A percentile compares a stretch with the other conserved stretches of the same genome.
phyloP scores from a whole-genome alignment of 2,329 filamentous ascomycete species.

The Clarireedia homoeocarpa region DNA sequence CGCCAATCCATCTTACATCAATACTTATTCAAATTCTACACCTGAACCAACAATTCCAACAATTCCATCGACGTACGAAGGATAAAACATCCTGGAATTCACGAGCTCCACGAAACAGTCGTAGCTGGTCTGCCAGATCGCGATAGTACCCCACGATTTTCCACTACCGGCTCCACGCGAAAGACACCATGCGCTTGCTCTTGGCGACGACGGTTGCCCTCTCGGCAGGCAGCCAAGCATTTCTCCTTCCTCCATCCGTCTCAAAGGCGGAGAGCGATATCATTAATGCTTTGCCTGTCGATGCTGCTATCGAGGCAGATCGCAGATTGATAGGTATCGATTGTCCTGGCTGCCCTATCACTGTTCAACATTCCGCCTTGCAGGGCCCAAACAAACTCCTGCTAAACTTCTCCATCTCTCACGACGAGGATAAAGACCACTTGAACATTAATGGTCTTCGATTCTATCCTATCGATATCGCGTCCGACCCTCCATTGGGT shows the following conservation, averaged over 20 bases:
- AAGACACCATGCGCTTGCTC: conserved; percentile 21
- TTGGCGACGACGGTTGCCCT: conserved; percentile 16
- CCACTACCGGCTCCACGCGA: not conserved
- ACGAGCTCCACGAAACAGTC: not conserved
- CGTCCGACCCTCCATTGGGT: conserved; percentile 31
- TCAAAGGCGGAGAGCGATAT: conserved; percentile 36
- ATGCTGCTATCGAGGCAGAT: conserved; percentile 32
- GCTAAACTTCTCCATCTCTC: conserved; percentile 47
- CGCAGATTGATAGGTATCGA: conserved; percentile 39
- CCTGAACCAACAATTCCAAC: too few relatives aligned
- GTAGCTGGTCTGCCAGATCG: not conserved
- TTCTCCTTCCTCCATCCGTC: conserved; percentile 47
- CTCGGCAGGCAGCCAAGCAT: conserved; percentile 31
- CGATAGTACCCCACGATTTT: not conserved
- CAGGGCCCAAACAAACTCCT: conserved; percentile 32
- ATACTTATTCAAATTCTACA: not conserved
- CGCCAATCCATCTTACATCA: too few relatives aligned
- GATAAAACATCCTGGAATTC: too few relatives aligned
- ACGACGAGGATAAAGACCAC: conserved; percentile 34
- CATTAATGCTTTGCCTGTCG: conserved; percentile 35
- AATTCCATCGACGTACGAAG: too few relatives aligned
- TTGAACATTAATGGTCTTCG: conserved; percentile 53
- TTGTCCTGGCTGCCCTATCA: conserved; percentile 46
- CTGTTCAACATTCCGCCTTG: conserved; percentile 24
- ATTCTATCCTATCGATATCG: conserved; percentile 43